Evolutionary conservation across 345 rosid species (phyloP).

Genomic region (Sisymbrium altissimum): DNA sequence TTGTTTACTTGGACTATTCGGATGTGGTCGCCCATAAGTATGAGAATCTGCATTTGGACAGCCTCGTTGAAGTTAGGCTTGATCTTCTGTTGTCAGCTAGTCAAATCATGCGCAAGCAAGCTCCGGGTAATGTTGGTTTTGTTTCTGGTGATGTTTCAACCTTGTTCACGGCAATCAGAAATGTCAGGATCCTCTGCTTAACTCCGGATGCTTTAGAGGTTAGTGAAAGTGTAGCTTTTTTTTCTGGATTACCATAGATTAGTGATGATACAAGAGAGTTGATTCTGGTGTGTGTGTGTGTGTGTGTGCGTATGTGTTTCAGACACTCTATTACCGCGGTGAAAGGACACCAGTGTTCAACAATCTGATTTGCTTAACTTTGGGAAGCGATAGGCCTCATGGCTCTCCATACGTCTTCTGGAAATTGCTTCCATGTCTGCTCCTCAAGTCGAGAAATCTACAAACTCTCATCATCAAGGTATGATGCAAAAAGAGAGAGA

Average conservation of each 20-base stretch:
- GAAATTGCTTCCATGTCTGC: slow-evolving; percentile 20
- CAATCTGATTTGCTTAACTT: slow-evolving; percentile 19
- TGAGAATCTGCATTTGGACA: neutral
- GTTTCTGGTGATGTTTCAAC: slow-evolving; percentile 22
- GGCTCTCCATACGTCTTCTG: slow-evolving; percentile 20
- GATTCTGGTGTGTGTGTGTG: neutral
- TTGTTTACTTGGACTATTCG: slow-evolving; percentile 27
- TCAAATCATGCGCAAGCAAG: slow-evolving; percentile 18
- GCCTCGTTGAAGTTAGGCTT: slow-evolving; percentile 31
- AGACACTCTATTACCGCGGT: slow-evolving; percentile 33
- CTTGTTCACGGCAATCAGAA: slow-evolving; percentile 8
- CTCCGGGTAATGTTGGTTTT: neutral
- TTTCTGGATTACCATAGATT: neutral
- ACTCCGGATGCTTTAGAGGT: slow-evolving; percentile 29
- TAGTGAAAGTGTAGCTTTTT: neutral
- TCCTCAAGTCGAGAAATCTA: slow-evolving; percentile 11
- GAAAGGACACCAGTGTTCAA: slow-evolving; percentile 8
- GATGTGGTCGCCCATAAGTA: slow-evolving; percentile 24
- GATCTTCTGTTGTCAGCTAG: neutral
- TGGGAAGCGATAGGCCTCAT: slow-evolving; percentile 29
- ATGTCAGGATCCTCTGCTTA: slow-evolving; percentile 29
- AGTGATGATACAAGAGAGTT: neutral
- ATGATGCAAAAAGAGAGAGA: neutral
- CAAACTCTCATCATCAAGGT: slow-evolving; percentile 33
- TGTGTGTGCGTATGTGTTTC: slow-evolving; percentile 6